Evolutionary conservation across 805 yeast species (phyloP), one percentile per base, ranked within the genome.

Genomic region (Wickerhamiella australiensis): DNA sequence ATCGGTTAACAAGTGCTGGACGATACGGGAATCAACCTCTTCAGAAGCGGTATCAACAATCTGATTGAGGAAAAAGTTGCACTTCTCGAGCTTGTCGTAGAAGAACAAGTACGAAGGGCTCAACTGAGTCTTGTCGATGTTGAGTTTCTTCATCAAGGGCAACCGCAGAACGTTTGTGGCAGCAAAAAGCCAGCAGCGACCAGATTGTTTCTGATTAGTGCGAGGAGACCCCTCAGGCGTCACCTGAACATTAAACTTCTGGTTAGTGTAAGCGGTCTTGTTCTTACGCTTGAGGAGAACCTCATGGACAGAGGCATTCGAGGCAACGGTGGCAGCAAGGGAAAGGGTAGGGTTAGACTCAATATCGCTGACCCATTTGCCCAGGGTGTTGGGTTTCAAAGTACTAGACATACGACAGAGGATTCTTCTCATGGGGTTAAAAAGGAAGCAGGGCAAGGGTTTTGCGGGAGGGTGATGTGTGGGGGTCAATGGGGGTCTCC

Each of bases 101-200:
- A 86, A 85, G 69, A 80, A 85, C 54, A 85, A 64, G 62, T 81
- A 85, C 21, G 83, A 73, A 59, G 85, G 94, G 35, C 92, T 81
- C 47, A 86, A 66, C 65, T 82, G 87, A 62, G 83, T 78, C 56
- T 73, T 75, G 57, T 78, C 77, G 57, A 85, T 65, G 59, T 80
- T 77, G 64, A 79, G 74, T 60, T 74, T 74, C 57, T 73, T 69
- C 65, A 79, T 77, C 38, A 83, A 75, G 49, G 72, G 73, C 47
- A 80, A 62, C 58, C 95, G 74, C 59, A 85, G 68, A 50, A 82
- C 73, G 57, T 86, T 85, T 48, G 85, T 77, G 1, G 90, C 75
- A 9, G 95, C 95, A 65, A 85, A 85, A 53, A 85, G 72, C 95
- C 95, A 85, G 66, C 95, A 85, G 58, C 94, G 70, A 26, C 95